Base-by-base conservation (phyloP, 495 filamentous ascomycete genomes). In the Emericellopsis terricola region DNA sequence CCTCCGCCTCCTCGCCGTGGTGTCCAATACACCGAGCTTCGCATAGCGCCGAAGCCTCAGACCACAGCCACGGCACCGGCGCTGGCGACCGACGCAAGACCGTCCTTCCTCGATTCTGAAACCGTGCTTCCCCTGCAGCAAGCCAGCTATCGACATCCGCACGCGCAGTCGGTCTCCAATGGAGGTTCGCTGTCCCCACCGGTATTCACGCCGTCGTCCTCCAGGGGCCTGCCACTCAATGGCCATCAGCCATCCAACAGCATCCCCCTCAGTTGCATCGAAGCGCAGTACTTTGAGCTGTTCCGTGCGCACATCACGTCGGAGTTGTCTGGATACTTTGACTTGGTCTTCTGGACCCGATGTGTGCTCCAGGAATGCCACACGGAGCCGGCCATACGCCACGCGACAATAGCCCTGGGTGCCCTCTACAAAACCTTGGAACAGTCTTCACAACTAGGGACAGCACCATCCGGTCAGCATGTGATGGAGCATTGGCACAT, bases 381-480 rank as follows among this genome's bases (percentile, higher is more conserved):
- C 31, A 61, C 62, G 11, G 69, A 77, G 45, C 57, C 74, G 3
- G 59, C 68, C 3, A 70, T 81, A 28, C 62, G 69, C 15, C 73
- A 81, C 48, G 72, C 76, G 6, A 62, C 77, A 1, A 59, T 78
- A 10, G 75, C 73, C 26, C 51, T 81, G 17, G 69, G 70, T 31
- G 68, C 72, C 1, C 51, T 76, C 16, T 76, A 78, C 38, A 69
- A 75, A 42, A 69, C 65, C 2, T 50, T 76, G 29, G 59, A 65
- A 49, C 61, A 63, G 50, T 50, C 59, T 34, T 34, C 47, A n/a
- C 13, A 33, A 1, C 47, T 55, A 19, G 23, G 23, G 6, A 11
- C 11, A 11, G 11, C 6, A 6, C 23, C 23, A 6, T 26, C 23
- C 23, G 30, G 30, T 17, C 57, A 64, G 30, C 46, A 42, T 31